Percentiles rank a stretch among this genome's conserved stretches.
Evolutionary conservation across 345 rosid genomes (phyloP).

Genomic region (Acer negundo): DNA sequence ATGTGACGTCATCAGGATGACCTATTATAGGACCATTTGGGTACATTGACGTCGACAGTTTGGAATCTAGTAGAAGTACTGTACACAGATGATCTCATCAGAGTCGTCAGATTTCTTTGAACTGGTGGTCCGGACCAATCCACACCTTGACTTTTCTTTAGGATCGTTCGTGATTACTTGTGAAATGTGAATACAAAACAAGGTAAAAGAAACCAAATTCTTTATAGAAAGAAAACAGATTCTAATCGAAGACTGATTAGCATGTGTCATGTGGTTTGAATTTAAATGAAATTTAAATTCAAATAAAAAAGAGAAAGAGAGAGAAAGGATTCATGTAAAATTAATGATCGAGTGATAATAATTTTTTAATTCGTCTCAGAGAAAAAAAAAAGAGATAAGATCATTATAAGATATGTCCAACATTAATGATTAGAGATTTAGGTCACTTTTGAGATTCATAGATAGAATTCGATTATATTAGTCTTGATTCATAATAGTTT

Average conservation of each 20-base stretch:
- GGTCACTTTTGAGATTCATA: too few species aligned
- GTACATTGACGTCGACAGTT: neutral
- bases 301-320: neutral
- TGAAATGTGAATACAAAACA: neutral
- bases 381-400: too few species aligned
- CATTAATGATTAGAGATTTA: too few species aligned
- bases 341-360: neutral
- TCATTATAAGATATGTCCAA: too few species aligned
- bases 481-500: too few species aligned
- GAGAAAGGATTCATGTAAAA: neutral
- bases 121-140: neutral
- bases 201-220: neutral
- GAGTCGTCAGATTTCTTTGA: neutral
- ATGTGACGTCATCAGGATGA: neutral
- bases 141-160: neutral
- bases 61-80: neutral
- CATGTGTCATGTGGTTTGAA: neutral
- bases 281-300: neutral
- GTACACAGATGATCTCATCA: neutral
- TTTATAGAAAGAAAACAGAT: neutral
- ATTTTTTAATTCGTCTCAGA: too few species aligned
- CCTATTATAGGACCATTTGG: neutral
- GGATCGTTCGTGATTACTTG: neutral
- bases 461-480: too few species aligned
- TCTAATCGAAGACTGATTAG: neutral